Base-by-base conservation (phyloP, 495 filamentous ascomycete genomes). In the Durotheca rogersii region DNA sequence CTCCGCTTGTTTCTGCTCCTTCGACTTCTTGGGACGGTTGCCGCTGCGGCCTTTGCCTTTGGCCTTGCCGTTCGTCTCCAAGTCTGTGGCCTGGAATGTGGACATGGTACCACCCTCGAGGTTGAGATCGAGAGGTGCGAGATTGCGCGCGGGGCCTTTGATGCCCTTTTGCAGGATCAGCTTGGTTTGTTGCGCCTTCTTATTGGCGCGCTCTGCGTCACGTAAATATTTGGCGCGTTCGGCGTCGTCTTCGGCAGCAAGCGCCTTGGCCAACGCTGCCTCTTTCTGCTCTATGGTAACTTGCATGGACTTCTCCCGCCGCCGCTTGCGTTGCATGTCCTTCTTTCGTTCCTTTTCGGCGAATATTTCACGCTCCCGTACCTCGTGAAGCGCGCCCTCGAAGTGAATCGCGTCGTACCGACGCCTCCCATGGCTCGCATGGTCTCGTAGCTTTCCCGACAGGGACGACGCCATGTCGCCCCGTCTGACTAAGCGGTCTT, bases 281-380 rank as follows among this genome's bases (percentile, higher is more conserved):
- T 85, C 76, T 54, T 92, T 88, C 70, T 95, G 92, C 58, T 90
- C 84, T 60, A 88, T 81, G 34, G 92, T 90, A 47, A 84, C 77
- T 10, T 87, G 86, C 65, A 96, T 86, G 7, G 93, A 95, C 71
- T 96, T 96, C 66, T 98, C 93, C 14, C 93, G 83, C n/a, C 93
- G 85, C 17, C 93, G 83, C 72, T 96, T 97, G 17, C 94, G 86
- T 62, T 99, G 93, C 87, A 96, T 95, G 54, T 97, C 93, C 73
- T 99, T 99, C 78, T 99, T 99, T 19, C 94, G 89, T 69, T 97
- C 94, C 67, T 97, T 99, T 65, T 99, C 93, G 38, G 93, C 90
- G 46, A 87, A 86, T 6, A 96, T 76, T 64, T 96, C 93, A 53
- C 87, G 88, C 44, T 87, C 83, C 50, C 93, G 87, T 1, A 98